Evolutionary conservation across 306 rosid species (phyloP).

Genomic region (Gillenia trifoliata): DNA sequence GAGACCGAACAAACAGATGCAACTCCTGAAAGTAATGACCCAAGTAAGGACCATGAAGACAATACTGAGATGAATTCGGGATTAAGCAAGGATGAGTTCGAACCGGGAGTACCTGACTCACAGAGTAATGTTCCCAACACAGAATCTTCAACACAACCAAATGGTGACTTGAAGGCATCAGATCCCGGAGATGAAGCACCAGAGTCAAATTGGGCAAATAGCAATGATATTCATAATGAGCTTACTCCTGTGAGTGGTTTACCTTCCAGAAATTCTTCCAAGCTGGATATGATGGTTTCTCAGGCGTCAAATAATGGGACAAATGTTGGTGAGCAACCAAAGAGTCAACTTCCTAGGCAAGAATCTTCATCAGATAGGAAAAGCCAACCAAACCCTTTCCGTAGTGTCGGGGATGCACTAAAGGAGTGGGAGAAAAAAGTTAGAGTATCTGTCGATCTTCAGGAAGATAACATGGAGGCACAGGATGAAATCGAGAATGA

Average conservation of each 20-base stretch:
- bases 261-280: conserved; percentile 50
- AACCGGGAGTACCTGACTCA: conserved; percentile 33
- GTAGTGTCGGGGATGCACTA: conserved; percentile 71
- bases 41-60: conserved; percentile 37
- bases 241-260: conserved; percentile 51
- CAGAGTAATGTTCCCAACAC: conserved; percentile 34
- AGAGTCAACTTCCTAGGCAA: conserved; percentile 29
- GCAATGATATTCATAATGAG: conserved; percentile 25
- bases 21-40: conserved; percentile 38
- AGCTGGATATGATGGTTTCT: conserved; percentile 46
- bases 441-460: conserved; percentile 57
- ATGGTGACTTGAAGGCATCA: conserved; percentile 40
- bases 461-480: conserved; percentile 35
- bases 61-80: conserved; percentile 40
- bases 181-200: conserved; percentile 35
- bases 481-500: conserved; percentile 51
- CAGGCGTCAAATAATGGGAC: conserved; percentile 61
- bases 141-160: conserved; percentile 47
- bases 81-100: conserved; percentile 31
- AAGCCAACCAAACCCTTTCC: conserved; percentile 65
- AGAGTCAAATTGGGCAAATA: conserved; percentile 34
- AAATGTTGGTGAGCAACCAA: conserved; percentile 39
- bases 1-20: conserved; percentile 38
- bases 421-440: conserved; percentile 72
- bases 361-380: conserved; percentile 47